Percentiles rank a stretch among this genome's conserved stretches.
Evolutionary conservation across 1,284 basidiomycete species (phyloP).

Genomic region (Puccinia sorghi): DNA sequence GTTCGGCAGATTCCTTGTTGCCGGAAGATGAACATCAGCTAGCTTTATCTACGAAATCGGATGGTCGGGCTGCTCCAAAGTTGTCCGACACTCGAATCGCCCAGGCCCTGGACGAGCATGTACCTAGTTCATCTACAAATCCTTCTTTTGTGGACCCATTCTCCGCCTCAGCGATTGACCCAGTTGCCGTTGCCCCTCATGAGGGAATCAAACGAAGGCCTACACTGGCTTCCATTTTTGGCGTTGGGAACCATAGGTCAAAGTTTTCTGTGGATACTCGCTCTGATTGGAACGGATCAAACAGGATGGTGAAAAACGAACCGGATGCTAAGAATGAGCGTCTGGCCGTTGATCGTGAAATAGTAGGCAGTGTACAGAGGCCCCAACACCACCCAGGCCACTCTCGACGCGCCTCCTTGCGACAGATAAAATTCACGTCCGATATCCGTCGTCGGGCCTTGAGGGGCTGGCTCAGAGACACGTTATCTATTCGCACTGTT

Average conservation of each 20-base stretch:
- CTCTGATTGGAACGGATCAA: conserved; percentile 26
- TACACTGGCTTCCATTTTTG: conserved; percentile 45
- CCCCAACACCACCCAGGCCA: not conserved
- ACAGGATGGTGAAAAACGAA: not conserved
- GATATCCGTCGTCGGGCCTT: conserved; percentile 53
- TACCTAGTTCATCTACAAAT: not conserved
- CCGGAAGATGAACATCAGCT: conserved; percentile 26
- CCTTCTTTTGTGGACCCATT: conserved; percentile 24
- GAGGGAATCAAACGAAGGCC: conserved; percentile 19
- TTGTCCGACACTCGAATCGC: not conserved
- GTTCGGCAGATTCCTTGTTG: conserved; percentile 17
- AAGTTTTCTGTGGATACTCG: conserved; percentile 45
- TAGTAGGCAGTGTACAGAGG: conserved; percentile 2
- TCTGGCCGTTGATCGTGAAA: conserved; percentile 9
- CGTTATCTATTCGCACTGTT: conserved; percentile 52
- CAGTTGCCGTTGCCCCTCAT: not conserved
- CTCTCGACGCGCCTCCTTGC: conserved; percentile 46
- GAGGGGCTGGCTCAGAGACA: conserved; percentile 53
- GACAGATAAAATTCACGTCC: conserved; percentile 51
- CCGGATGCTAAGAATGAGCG: conserved; percentile 7
- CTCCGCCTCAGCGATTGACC: not conserved
- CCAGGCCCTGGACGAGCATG: conserved; percentile 3
- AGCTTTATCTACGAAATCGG: not conserved
- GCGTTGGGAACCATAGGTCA: conserved; percentile 40
- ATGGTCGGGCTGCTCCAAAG: not conserved